Base-by-base conservation (phyloP, 768 basidiomycete species). In the Leccinum aurantiacum region DNA sequence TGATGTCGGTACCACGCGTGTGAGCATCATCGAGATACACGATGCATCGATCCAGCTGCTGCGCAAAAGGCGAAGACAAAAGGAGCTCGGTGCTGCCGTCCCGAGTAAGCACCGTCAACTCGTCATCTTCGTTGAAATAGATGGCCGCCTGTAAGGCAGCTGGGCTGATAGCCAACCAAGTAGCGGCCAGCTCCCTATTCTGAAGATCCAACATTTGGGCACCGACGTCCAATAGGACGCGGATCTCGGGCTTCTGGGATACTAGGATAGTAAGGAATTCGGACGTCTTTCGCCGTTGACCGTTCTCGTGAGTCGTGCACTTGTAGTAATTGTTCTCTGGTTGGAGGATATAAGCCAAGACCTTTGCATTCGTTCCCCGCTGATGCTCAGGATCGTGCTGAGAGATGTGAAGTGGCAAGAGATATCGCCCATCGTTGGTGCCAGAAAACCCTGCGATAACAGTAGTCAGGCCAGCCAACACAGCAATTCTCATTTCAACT, bases 141-240 rank as follows among this genome's bases (percentile, higher is more conserved):
- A 75, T 67, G 10, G 75, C 74, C 0, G 75, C 76, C n/a, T 44
- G 41, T 14, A 59, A 54, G 1, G 65, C 41, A 22, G 52, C 48
- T 1, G 55, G 22, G 10, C 56, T 68, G 48, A 61, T 56, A 19
- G 53, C 37, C 4, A 85, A 67, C 84, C 84, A 85, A 2, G 63
- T 47, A 19, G 56, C 38, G 2, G 74, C 80, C 5, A 85, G 54
- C 25, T 80, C 70, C 2, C 63, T 35, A 60, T 83, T 85, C 24
- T 73, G 67, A 57, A 82, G 69, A 48, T 85, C 83, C 9, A 85
- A 69, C 70, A 85, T 80, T 60, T 85, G 83, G 0, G 83, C 83
- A 3, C 83, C 84, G 13, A 85, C 82, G 48, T 85, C 83, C 15
- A 85, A 67, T 19, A 85, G 67, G 6, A 84, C 82, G 24, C 74